Percentiles rank a stretch among this genome's conserved stretches.
These are phyloP conservation scores for Aechmea fasciata DNA, from an alignment of 176 grass and related monocot species.

Conservation along the genomic window DNA sequence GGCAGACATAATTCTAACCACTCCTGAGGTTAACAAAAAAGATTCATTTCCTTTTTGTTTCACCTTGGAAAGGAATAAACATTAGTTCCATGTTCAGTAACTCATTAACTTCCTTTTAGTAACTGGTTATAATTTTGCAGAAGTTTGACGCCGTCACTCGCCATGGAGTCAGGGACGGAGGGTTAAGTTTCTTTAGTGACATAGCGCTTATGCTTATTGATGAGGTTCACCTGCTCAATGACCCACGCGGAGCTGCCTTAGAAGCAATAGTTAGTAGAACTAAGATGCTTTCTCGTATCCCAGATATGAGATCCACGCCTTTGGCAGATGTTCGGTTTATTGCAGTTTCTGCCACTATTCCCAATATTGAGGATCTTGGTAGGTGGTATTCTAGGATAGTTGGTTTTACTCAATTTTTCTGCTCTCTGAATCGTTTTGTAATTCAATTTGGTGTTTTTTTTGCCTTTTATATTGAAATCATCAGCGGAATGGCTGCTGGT, in stretches of 20 bases:
- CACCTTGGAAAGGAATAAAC: neutral
- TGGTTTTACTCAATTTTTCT: slow-evolving; percentile 7
- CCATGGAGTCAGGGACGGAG: slow-evolving; percentile 61
- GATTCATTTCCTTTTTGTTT: slow-evolving; percentile 13
- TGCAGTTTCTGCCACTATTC: slow-evolving; percentile 89
- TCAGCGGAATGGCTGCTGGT: slow-evolving; percentile 81
- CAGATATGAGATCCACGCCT: slow-evolving; percentile 51
- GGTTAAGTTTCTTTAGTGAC: slow-evolving; percentile 87
- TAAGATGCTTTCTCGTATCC: slow-evolving; percentile 78
- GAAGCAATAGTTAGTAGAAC: slow-evolving; percentile 89
- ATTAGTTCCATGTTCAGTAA: neutral
- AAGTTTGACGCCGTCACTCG: slow-evolving; percentile 90
- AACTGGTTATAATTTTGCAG: slow-evolving; percentile 30
- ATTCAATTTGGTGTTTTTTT: slow-evolving; percentile 21
- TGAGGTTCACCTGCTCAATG: slow-evolving; percentile 92
- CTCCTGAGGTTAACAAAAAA: slow-evolving; percentile 58
- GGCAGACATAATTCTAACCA: slow-evolving; percentile 81
- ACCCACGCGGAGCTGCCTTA: slow-evolving; percentile 79
- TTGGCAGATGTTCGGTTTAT: slow-evolving; percentile 70
- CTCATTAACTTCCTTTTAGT: slow-evolving; percentile 2
- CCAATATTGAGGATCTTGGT: slow-evolving; percentile 90
- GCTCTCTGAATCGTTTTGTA: slow-evolving; percentile 13
- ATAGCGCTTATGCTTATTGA: slow-evolving; percentile 85
- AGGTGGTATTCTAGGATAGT: slow-evolving; percentile 20
- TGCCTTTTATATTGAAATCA: slow-evolving; percentile 14